Conservation (phyloP, 2,329 filamentous ascomycete genomes). For the Fusarium sacchari region DNA sequence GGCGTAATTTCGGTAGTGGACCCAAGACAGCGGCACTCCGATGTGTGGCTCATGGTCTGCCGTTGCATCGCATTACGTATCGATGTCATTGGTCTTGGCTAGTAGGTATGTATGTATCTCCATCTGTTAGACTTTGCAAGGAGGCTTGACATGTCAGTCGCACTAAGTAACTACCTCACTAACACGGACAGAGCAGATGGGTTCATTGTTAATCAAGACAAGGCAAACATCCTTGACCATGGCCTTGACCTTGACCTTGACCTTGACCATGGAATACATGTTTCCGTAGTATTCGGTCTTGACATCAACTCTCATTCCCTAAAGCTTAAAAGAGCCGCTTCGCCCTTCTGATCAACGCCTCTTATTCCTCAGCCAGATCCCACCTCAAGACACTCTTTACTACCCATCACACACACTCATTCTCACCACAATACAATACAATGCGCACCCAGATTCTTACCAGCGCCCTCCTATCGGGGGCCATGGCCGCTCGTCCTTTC, state of each 20-base stretch:
- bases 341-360: conserved; percentile 1
- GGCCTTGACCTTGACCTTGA: background rate
- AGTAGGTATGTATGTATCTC: too few species aligned
- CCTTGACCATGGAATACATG: background rate
- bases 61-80: conserved; percentile 27
- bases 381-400: conserved; percentile 17
- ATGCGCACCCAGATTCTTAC: conserved; percentile 40
- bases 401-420: background rate
- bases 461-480: conserved; percentile 48
- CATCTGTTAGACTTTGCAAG: conserved; percentile 12
- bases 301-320: background rate
- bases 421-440: conserved; percentile 27
- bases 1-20: conserved; percentile 38
- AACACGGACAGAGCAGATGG: background rate
- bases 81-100: background rate
- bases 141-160: background rate
- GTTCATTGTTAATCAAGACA: background rate
- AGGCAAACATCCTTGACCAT: background rate
- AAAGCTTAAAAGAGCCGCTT: conserved; percentile 34
- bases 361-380: background rate
- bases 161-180: background rate
- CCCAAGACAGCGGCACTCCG: conserved; percentile 17
- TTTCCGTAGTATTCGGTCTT: background rate
- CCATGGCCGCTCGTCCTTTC: conserved; percentile 55
- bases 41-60: background rate